Evolutionary conservation across 352 stramenopile genomes (phyloP).

Genomic region (Globisporangium echinulatum): DNA sequence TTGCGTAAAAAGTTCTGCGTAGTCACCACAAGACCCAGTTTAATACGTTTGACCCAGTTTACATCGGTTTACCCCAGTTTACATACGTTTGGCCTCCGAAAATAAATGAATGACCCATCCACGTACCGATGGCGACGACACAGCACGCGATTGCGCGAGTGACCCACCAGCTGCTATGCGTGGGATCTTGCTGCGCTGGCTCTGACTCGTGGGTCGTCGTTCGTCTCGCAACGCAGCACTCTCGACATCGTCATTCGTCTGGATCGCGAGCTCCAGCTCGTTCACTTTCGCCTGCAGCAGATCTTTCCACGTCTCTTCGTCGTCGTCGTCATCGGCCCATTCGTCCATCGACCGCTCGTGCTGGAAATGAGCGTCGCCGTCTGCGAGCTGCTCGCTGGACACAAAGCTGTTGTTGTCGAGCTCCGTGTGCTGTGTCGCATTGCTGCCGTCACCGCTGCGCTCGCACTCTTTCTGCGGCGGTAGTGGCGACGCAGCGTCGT

Average conservation of each 20-base stretch:
- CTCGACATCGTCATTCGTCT: slow-evolving; percentile 5
- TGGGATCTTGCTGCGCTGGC: background rate
- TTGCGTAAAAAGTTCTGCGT: slow-evolving; percentile 13
- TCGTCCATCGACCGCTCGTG: slow-evolving; percentile 59
- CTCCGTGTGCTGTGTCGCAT: background rate
- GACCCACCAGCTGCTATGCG: too few relatives aligned
- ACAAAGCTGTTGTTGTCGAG: background rate
- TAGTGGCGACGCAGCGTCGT: slow-evolving; percentile 21
- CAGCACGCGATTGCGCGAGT: background rate
- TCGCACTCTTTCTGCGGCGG: slow-evolving; percentile 3
- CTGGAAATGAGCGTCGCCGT: slow-evolving; percentile 5
- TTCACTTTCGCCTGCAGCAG: slow-evolving; percentile 71
- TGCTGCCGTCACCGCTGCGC: slow-evolving; percentile 14
- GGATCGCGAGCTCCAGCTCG: slow-evolving; percentile 59
- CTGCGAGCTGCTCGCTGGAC: background rate
- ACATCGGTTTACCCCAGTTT: too few relatives aligned
- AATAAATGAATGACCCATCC: background rate
- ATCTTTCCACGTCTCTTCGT: slow-evolving; percentile 73
- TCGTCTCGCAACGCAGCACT: too few relatives aligned
- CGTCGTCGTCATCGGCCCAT: slow-evolving; percentile 69
- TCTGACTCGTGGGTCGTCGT: slow-evolving; percentile 7
- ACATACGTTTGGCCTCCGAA: too few relatives aligned
- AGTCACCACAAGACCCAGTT: background rate
- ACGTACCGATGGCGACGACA: slow-evolving; percentile 10
- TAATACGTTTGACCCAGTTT: too few relatives aligned